Conservation (phyloP, 768 basidiomycete genomes). For the Grammothele lineata region DNA sequence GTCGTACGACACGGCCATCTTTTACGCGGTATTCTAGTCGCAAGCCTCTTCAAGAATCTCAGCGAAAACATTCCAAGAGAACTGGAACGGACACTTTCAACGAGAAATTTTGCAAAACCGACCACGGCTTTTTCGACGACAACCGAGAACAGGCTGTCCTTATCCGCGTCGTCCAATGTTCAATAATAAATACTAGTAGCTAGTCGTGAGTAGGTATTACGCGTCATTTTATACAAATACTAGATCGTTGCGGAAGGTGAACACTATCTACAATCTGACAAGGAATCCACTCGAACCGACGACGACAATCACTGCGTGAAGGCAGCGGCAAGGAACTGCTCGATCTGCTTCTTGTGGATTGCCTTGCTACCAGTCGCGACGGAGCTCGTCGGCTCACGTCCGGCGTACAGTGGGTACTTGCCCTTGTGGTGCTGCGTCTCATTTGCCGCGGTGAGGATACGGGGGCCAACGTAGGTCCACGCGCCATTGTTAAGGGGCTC, state of each 20-base stretch:
- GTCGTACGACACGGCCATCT: no score
- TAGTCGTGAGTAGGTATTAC: neutral
- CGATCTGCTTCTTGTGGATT: constrained; percentile 90
- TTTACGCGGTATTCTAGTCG: no score
- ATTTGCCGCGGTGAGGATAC: constrained; percentile 90
- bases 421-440: constrained; percentile 87
- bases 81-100: no score
- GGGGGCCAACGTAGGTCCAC: constrained; percentile 94
- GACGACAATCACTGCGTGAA: constrained; percentile 34
- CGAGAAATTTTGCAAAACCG: no score
- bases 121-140: no score
- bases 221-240: neutral
- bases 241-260: neutral
- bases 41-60: no score
- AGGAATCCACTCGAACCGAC: no score
- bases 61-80: no score
- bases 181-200: neutral
- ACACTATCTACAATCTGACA: neutral
- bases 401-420: constrained; percentile 90
- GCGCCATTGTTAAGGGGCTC: constrained; percentile 97
- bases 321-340: constrained; percentile 61
- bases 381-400: constrained; percentile 87
- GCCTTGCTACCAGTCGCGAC: constrained; percentile 88
- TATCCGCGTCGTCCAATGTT: no score
- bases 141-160: no score